Conservation (phyloP, 2,329 filamentous ascomycete species). For the Botryotinia narcissicola region DNA sequence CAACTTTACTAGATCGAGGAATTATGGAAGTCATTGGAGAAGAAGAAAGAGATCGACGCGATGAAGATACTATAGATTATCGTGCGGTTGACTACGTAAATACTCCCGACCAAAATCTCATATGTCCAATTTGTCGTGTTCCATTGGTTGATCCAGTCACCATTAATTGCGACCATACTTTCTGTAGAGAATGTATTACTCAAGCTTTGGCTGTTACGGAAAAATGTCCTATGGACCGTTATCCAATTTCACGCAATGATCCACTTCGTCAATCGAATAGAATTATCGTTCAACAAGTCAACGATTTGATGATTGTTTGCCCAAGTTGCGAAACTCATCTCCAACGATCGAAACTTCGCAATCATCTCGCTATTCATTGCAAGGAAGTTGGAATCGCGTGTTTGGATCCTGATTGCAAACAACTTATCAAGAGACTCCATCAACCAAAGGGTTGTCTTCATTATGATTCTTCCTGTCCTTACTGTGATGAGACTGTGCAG, state of each 20-base stretch:
- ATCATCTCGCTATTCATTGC: slow-evolving; percentile 57
- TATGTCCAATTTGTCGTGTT: slow-evolving; percentile 52
- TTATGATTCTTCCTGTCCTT: slow-evolving; percentile 49
- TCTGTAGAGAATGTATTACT: slow-evolving; percentile 57
- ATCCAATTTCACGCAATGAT: slow-evolving; percentile 42
- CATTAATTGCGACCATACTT: slow-evolving; percentile 63
- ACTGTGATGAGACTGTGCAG: slow-evolving; percentile 49
- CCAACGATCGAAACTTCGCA: slow-evolving; percentile 53
- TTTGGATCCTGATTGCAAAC: slow-evolving; percentile 47
- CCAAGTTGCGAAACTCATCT: slow-evolving; percentile 55
- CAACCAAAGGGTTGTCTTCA: slow-evolving; percentile 55
- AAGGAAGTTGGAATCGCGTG: slow-evolving; percentile 56
- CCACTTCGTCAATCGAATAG: slow-evolving; percentile 36
- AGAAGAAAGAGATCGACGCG: slow-evolving; percentile 5
- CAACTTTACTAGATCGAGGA: slow-evolving; percentile 7
- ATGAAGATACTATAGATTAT: slow-evolving; percentile 34
- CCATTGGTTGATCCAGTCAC: slow-evolving; percentile 60
- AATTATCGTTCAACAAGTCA: slow-evolving; percentile 59
- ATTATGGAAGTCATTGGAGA: slow-evolving; percentile 17
- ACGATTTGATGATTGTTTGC: slow-evolving; percentile 57
- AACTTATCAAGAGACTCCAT: slow-evolving; percentile 52
- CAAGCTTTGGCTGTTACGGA: slow-evolving; percentile 44
- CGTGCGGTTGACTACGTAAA: slow-evolving; percentile 40
- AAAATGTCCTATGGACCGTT: slow-evolving; percentile 59
- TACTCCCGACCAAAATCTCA: slow-evolving; percentile 41